Base-by-base conservation (phyloP, 2,329 filamentous ascomycete species). In the Alternaria viburni region DNA sequence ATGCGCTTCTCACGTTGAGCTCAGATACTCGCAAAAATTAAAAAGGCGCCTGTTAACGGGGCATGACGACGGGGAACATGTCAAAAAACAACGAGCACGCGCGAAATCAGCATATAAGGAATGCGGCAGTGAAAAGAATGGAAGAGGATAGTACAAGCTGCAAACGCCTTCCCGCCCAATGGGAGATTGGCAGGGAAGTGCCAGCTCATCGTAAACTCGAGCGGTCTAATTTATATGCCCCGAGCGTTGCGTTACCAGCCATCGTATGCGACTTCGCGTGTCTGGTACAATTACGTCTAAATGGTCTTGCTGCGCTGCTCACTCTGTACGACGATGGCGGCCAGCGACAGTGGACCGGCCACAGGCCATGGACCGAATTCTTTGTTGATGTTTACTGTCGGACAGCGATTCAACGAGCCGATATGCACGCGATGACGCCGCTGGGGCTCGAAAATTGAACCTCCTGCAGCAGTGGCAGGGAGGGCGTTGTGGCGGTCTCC, bases 81-180 rank as follows among this genome's bases (percentile, higher is more conserved):
- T 70, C 71, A 60, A 73, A 65, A 63, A 55, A 68, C 65, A 69
- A 68, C 68, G 68, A 68, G 72, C 73, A 77, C 71, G 76, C 75
- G 75, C 69, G 71, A 71, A 68, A 72, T 61, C 67, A 72, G 72
- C 78, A 79, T 77, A 79, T 77, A 78, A 72, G 59, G 71, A 62
- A 66, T 65, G 68, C 68, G 71, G 69, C 63, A 67, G 66, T 61
- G 68, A 61, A 68, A 70, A 68, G 69, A 61, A 66, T 69, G 55
- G 65, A 68, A 66, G 72, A 70, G 62, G 64, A 74, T 69, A 70
- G 76, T 72, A 71, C 72, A 72, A 69, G 69, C 64, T 68, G 69
- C 62, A 68, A 69, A 72, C 64, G 67, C 68, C 59, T 58, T 50
- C 23, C 55, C 26, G 58, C 59, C 77, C 77, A 79, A 80, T 79